Base-by-base conservation (phyloP, 2,329 filamentous ascomycete species). In the Scortechinia acanthostroma region DNA sequence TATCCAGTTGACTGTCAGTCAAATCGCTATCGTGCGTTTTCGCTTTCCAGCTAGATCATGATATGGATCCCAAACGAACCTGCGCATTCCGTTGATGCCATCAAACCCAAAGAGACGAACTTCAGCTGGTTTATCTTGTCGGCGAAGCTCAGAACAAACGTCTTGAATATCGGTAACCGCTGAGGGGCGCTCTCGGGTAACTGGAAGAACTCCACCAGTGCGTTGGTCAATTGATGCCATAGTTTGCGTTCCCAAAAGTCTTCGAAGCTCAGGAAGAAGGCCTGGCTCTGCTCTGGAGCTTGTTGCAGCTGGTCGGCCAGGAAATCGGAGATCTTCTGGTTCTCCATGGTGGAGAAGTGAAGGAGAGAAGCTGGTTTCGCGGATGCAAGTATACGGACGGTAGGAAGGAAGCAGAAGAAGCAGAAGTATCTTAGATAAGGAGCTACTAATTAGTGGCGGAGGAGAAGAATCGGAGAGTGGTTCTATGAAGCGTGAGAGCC, bases 61-160 rank as follows among this genome's bases (percentile, higher is more conserved):
- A 25, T 43, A 40, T 35, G 2, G 3, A 23, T 45, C 45, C n/a
- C 19, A 13, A 48, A 50, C 64, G 44, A 64, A 91, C 88, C 82
- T 71, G 77, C 76, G 66, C 87, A 95, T 70, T 95, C 84, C 57
- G 84, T 81, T 45, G 90, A 89, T 42, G 93, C 88, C 67, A 86
- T 88, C 61, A 97, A 70, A 15, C 90, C 93, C 53, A 98, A 72
- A 53, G 88, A 85, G 53, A 98, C 93, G 54, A 97, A 84, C 76
- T 96, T 96, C 51, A 98, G 76, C 72, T 97, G 91, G 70, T 97
- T 98, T 75, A 98, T 96, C 76, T 94, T 96, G 63, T 95, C 91
- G 53, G 91, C 89, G 61, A 98, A 98, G 66, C 86, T 93, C 64
- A 91, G 80, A 65, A 98, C 86, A 72, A 98, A 98, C 56, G 82